These are phyloP conservation scores for Aspergillus fijiensis DNA, from an alignment of 2,329 filamentous ascomycete genomes.

Conservation along the genomic window DNA sequence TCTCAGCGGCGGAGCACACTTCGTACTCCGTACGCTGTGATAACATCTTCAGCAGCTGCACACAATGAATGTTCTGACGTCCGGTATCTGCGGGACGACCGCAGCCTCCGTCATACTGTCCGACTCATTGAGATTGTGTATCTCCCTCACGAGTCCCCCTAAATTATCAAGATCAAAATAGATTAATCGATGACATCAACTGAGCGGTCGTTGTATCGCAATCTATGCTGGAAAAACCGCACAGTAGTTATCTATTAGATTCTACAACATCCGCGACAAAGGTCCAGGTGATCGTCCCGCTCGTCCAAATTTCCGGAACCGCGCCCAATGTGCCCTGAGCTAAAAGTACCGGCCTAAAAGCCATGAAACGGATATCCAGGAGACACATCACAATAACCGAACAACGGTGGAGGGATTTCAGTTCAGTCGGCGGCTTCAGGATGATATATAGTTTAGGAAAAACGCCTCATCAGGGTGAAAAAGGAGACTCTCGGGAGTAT, in stretches of 20 bases:
- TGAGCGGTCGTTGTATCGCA: not conserved
- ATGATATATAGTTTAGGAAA: not conserved
- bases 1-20: not conserved
- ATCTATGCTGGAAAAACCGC: not conserved
- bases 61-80: not conserved
- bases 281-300: slow-evolving; percentile 16
- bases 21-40: not conserved
- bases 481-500: not conserved
- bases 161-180: not conserved
- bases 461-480: slow-evolving; percentile 2
- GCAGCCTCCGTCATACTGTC: not conserved
- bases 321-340: slow-evolving; percentile 11
- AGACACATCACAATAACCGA: slow-evolving; percentile 14
- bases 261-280: not conserved
- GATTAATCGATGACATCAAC: slow-evolving; percentile 1
- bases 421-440: slow-evolving; percentile 4
- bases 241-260: not conserved
- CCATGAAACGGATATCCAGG: slow-evolving; percentile 8
- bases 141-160: not conserved
- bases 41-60: not conserved
- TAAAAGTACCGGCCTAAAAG: slow-evolving; percentile 5
- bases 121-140: not conserved
- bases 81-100: slow-evolving; percentile 2
- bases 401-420: not conserved
- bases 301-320: slow-evolving; percentile 21